Evolutionary conservation across 495 filamentous ascomycete species (phyloP), one percentile per base, ranked within the genome.

Genomic region (Podospora appendiculata): DNA sequence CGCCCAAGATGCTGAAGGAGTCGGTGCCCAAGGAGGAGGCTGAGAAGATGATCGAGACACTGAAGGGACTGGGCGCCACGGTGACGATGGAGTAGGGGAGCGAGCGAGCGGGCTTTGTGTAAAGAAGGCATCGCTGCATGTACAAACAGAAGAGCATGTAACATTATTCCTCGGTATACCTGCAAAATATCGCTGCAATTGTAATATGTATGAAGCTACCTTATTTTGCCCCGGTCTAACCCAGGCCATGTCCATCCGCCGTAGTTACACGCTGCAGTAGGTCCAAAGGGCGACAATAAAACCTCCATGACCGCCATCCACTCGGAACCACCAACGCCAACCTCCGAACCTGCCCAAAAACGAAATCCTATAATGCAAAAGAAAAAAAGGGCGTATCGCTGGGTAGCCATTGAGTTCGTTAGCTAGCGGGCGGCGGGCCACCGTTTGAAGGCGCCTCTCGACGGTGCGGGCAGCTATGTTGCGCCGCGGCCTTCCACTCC

Each of bases 1-100:
- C 85, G 66, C 93, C 93, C 57, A 99, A 99, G 88, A 74, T 88
- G 62, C 85, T 99, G 89, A 97, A 95, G 84, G 93, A 99, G 71
- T 87, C 84, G 11, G 89, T 99, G 64, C 87, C 91, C 35, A 99
- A 97, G 80, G 93, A 99, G 66, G 93, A 99, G 70, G 87, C 86
- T 11, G 90, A 97, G 82, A 99, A 99, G 88, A 96, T 97, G 60
- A 78, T 96, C 39, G 90, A 88, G 70, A 83, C 85, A 17, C 78
- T 99, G 75, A 96, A 96, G 81, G 92, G 77, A 59, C 74, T 99
- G 32, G 93, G 93, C 41, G 93, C 86, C 47, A 86, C 86, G 62
- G 94, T 86, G 40, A 72, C 75, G 41, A 89, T 99, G 87, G 94
- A 97, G 65, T 98, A 88, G 79, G 32, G 13, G 13, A 13, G 41